Conservation (phyloP, 2,329 filamentous ascomycete species). For the Neonectria magnoliae region DNA sequence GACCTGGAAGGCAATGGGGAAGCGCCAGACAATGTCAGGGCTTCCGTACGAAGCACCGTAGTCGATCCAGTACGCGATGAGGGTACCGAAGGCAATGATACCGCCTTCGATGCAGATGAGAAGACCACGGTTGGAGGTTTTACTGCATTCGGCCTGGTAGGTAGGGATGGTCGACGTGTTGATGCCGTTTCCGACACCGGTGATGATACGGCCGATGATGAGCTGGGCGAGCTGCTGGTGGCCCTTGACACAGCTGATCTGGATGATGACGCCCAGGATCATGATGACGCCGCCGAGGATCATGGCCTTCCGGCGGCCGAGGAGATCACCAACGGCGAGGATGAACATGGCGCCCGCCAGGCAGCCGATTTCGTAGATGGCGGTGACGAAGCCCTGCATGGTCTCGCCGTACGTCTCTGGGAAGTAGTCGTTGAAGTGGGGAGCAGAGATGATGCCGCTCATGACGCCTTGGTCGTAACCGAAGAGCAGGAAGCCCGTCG, state of each 20-base stretch:
- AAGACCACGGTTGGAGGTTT: conserved; percentile 62
- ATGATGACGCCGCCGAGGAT: conserved; percentile 66
- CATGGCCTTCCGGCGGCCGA: conserved; percentile 64
- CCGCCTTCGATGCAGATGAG: conserved; percentile 62
- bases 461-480: conserved; percentile 67
- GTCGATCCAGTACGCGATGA: conserved; percentile 57
- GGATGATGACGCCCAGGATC: conserved; percentile 69
- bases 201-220: conserved; percentile 61
- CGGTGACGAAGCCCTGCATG: conserved; percentile 59
- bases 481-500: conserved; percentile 70
- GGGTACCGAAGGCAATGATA: conserved; percentile 53
- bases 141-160: conserved; percentile 66
- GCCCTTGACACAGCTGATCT: conserved; percentile 56
- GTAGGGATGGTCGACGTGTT: conserved; percentile 63
- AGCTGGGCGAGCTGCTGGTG: conserved; percentile 56
- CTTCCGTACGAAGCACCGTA: conserved; percentile 55
- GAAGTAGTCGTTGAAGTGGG: conserved; percentile 61
- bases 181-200: conserved; percentile 62
- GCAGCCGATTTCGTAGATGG: conserved; percentile 64
- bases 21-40: conserved; percentile 61
- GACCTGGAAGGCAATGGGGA: conserved; percentile 58
- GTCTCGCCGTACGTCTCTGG: conserved; percentile 55
- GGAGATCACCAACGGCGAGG: conserved; percentile 62
- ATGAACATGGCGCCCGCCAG: conserved; percentile 61
- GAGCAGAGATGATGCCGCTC: conserved; percentile 63